Base-by-base conservation (phyloP, 495 filamentous ascomycete genomes). In the Evernia prunastri region DNA sequence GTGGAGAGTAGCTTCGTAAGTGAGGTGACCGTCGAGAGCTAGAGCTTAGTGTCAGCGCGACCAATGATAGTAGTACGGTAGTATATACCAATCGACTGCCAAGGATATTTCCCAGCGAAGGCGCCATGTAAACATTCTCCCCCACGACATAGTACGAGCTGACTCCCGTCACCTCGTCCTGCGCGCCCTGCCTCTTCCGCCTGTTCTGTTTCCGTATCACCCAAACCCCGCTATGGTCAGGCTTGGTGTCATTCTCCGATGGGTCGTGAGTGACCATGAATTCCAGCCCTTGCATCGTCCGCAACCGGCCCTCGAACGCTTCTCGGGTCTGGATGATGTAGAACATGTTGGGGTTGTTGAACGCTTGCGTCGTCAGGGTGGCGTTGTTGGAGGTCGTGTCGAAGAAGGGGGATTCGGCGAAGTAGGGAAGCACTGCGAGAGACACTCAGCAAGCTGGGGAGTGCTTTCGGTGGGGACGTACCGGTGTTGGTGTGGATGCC, bases 131-230 rank as follows among this genome's bases (percentile, higher is more conserved):
- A 51, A 97, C 86, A 67, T 89, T 88, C 69, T 90, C 89, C 3
- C 89, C 90, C 4, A 93, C 81, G 15, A 96, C 80, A 69, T 89
- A 97, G 70, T 93, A 97, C 3, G 86, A 85, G n/a, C 82, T 81
- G 25, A 91, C 79, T 17, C 95, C 81, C 7, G 76, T 82, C 18
- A 96, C 78, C 69, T 91, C 86, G 65, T 88, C 85, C 61, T 89
- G 86, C 49, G 81, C 61, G 63, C 82, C 67, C 72, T 76, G 66
- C 72, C 79, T 63, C 78, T 83, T 84, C 56, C 83, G 81, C 56
- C 92, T 80, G 27, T 81, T 85, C 74, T 97, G 94, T 78, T 96
- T 96, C 68, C 91, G 87, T 63, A 98, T 90, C 3, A 96, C 89
- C 91, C 91, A 98, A 27, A 96, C 82, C 27, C 91, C 90, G 23